These are phyloP conservation scores for Ganoderma multipileum DNA, from an alignment of 1,284 basidiomycete genomes.

Conservation along the genomic window DNA sequence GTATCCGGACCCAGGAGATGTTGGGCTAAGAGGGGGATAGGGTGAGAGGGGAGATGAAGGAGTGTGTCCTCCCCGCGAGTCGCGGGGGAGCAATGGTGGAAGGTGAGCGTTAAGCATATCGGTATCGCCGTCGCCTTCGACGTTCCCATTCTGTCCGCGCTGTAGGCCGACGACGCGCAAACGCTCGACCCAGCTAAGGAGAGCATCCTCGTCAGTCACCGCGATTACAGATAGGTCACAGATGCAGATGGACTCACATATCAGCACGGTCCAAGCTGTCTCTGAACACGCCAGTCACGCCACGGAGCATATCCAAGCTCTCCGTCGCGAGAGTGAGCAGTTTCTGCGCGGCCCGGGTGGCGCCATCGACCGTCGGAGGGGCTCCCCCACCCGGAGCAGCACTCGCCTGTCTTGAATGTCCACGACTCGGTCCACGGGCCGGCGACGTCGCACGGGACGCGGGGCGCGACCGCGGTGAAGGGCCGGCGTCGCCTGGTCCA, in stretches of 20 bases:
- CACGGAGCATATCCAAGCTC: constrained; percentile 89
- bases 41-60: constrained; percentile 35
- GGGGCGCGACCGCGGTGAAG: constrained; percentile 41
- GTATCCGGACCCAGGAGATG: constrained; percentile 31
- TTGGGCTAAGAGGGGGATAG: constrained; percentile 28
- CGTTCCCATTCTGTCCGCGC: constrained; percentile 47
- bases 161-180: constrained; percentile 79
- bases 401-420: constrained; percentile 40
- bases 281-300: constrained; percentile 86
- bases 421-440: constrained; percentile 24
- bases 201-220: constrained; percentile 2
- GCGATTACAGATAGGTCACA: not conserved
- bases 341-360: constrained; percentile 78
- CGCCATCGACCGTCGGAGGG: constrained; percentile 58
- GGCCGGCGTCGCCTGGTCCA: constrained; percentile 38
- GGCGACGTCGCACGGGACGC: constrained; percentile 42
- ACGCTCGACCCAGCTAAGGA: constrained; percentile 77
- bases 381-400: constrained; percentile 13
- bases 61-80: constrained; percentile 30
- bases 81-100: constrained; percentile 21
- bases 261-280: constrained; percentile 91
- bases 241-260: constrained; percentile 66
- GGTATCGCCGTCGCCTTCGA: constrained; percentile 21
- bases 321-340: constrained; percentile 88
- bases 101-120: constrained; percentile 28